A percentile compares a stretch with the other conserved stretches of the same genome.
Evolutionary conservation across 805 yeast genomes (phyloP).

Genomic region (Metschnikowia gruessii): DNA sequence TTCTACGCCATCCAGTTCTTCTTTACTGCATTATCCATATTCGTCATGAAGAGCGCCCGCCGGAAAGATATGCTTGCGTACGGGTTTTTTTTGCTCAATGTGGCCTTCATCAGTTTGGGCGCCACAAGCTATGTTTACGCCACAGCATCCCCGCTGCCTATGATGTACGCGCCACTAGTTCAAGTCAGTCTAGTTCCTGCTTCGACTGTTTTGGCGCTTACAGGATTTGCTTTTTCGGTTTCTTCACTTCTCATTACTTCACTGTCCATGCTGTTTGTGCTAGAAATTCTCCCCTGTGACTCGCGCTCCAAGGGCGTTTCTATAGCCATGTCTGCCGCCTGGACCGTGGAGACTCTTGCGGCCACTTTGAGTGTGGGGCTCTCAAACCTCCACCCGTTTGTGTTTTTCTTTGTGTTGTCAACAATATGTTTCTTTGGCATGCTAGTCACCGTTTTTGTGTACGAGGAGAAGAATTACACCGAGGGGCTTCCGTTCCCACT

Average conservation of each 20-base stretch:
- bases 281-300: conserved; percentile 46
- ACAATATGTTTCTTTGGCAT: conserved; percentile 2
- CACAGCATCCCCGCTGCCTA: conserved; percentile 26
- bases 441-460: not conserved
- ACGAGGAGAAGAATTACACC: not conserved
- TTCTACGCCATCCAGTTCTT: conserved; percentile 38
- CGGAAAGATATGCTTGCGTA: conserved; percentile 46
- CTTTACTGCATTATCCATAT: conserved; percentile 44
- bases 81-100: conserved; percentile 40
- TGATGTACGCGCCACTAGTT: conserved; percentile 31
- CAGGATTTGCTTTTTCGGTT: conserved; percentile 44
- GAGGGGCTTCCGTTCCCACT: conserved; percentile 10
- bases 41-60: conserved; percentile 41
- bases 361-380: conserved; percentile 5
- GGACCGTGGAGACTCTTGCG: conserved; percentile 8
- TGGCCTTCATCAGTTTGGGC: conserved; percentile 35
- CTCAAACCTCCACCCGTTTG: conserved; percentile 3
- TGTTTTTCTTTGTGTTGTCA: conserved; percentile 7
- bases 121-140: conserved; percentile 36
- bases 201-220: conserved; percentile 41
- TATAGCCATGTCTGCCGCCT: conserved; percentile 12
- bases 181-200: conserved; percentile 40
- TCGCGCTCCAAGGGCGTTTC: conserved; percentile 33
- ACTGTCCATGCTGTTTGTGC: conserved; percentile 48
- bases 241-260: conserved; percentile 47